Evolutionary conservation across 148 eudicot genomes (phyloP).

Genomic region (Cornus controversa): DNA sequence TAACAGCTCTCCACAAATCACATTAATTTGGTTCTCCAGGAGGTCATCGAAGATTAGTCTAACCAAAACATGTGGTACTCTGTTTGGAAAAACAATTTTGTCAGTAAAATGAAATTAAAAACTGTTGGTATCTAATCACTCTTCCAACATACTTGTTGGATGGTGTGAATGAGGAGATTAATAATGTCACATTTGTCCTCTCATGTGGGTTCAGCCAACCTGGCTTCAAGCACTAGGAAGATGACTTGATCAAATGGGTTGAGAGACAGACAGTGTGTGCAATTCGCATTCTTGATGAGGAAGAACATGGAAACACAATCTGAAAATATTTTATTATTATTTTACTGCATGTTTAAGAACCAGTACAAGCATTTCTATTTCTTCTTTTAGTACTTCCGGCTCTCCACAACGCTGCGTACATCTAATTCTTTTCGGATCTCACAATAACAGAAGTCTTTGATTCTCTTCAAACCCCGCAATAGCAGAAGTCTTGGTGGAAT

Average conservation of each 20-base stretch:
- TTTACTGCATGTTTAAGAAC: not conserved
- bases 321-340: too few relatives aligned
- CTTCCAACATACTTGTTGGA: conserved; percentile 7
- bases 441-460: too few relatives aligned
- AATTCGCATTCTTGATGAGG: not conserved
- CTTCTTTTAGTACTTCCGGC: too few relatives aligned
- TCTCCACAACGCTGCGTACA: too few relatives aligned
- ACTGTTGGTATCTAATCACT: not conserved
- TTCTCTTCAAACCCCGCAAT: too few relatives aligned
- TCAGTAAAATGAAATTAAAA: not conserved
- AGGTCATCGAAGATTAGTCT: not conserved
- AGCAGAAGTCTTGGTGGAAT: too few relatives aligned
- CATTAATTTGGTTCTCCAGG: not conserved
- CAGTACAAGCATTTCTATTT: too few relatives aligned
- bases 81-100: not conserved
- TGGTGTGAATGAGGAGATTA: not conserved
- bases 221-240: not conserved
- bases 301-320: too few relatives aligned
- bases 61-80: not conserved
- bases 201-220: not conserved
- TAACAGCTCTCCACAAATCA: too few relatives aligned
- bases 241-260: not conserved
- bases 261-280: not conserved
- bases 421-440: too few relatives aligned
- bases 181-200: not conserved